Conservation (phyloP, 441 rosid species). For the Adansonia madagascariensis region DNA sequence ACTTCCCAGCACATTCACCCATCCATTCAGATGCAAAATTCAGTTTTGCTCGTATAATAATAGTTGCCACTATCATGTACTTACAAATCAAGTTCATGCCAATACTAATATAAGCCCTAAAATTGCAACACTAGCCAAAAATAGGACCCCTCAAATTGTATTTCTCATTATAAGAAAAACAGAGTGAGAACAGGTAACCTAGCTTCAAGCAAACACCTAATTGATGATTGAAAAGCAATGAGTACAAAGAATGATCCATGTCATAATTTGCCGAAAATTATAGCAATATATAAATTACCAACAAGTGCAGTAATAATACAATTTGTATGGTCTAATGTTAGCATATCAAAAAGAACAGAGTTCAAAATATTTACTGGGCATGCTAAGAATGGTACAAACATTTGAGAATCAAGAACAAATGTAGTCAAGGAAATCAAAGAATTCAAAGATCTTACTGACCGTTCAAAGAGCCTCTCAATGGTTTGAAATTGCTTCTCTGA, state of each 20-base stretch:
- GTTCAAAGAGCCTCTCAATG: constrained; percentile 77
- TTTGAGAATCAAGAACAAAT: constrained; percentile 6
- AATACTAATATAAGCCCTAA: background rate
- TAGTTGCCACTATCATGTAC: background rate
- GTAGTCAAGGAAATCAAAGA: constrained; percentile 27
- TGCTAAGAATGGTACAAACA: background rate
- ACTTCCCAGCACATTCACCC: background rate
- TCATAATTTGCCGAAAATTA: background rate
- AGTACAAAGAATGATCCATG: background rate
- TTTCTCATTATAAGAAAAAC: background rate
- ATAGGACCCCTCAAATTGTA: background rate
- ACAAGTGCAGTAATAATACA: background rate
- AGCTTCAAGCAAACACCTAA: background rate
- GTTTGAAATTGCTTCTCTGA: constrained; percentile 83
- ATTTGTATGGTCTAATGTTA: background rate
- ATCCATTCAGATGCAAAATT: constrained; percentile 1
- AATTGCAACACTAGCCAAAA: background rate
- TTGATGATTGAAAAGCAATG: background rate
- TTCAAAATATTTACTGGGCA: background rate
- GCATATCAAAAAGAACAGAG: background rate
- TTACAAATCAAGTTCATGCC: background rate
- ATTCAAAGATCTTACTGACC: constrained; percentile 50
- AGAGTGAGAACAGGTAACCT: background rate
- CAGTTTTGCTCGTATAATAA: background rate
- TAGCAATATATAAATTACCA: background rate